Evolutionary conservation across 495 filamentous ascomycete genomes (phyloP).

Genomic region (Emericellopsis terricola): DNA sequence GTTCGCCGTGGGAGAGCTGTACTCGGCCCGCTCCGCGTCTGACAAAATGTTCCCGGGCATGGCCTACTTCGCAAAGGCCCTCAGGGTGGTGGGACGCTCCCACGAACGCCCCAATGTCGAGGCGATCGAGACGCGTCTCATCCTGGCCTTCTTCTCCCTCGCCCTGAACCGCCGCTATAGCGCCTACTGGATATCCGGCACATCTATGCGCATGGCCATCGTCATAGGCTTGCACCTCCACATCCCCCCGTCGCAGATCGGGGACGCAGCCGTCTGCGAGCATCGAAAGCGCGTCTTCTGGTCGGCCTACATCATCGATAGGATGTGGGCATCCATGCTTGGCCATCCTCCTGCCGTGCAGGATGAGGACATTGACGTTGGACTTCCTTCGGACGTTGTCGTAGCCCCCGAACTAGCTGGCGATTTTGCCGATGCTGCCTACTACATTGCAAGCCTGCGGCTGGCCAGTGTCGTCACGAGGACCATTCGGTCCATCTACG

Average conservation of each 20-base stretch:
- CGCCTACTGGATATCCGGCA: slow-evolving; percentile 22
- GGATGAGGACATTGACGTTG: slow-evolving; percentile 29
- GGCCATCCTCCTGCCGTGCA: slow-evolving; percentile 25
- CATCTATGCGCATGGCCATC: slow-evolving; percentile 23
- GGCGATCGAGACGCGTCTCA: not conserved
- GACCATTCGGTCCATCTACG: slow-evolving; percentile 17
- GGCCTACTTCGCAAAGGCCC: not conserved
- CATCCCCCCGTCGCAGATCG: slow-evolving; percentile 26
- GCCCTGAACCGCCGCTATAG: slow-evolving; percentile 27
- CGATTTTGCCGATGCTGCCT: not conserved
- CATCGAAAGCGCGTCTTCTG: slow-evolving; percentile 14
- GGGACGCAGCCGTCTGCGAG: slow-evolving; percentile 23
- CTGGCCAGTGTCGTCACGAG: not conserved
- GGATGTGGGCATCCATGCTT: slow-evolving; percentile 30
- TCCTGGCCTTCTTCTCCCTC: slow-evolving; percentile 17
- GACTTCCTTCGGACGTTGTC: slow-evolving; percentile 22
- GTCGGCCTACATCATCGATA: slow-evolving; percentile 24
- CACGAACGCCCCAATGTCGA: not conserved
- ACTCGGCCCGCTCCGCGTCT: not conserved
- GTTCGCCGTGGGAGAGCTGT: not conserved
- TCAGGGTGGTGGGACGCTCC: not conserved
- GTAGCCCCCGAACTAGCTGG: slow-evolving; percentile 3
- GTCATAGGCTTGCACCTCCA: slow-evolving; percentile 28
- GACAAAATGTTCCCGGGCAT: not conserved
- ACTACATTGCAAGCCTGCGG: not conserved